Conservation (phyloP, 805 yeast species). For the Candida argentea region DNA sequence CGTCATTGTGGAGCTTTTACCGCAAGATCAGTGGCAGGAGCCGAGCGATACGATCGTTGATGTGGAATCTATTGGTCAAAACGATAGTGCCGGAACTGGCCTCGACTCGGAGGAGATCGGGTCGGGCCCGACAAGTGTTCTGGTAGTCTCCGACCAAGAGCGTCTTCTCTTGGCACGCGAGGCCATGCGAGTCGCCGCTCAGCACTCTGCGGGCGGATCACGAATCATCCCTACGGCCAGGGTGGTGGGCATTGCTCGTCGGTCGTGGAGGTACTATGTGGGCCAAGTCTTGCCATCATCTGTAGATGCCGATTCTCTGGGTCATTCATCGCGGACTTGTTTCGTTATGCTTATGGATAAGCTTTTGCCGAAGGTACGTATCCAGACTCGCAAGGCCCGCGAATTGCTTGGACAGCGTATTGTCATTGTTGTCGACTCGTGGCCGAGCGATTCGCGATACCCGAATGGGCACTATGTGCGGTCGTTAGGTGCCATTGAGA, state of each 20-base stretch:
- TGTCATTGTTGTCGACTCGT: slow-evolving; percentile 84
- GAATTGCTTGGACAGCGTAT: slow-evolving; percentile 84
- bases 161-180: slow-evolving; percentile 66
- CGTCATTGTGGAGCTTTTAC: slow-evolving; percentile 83
- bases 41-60: slow-evolving; percentile 76
- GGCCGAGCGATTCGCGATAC: slow-evolving; percentile 76
- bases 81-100: slow-evolving; percentile 51
- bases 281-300: slow-evolving; percentile 84
- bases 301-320: slow-evolving; percentile 38
- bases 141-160: slow-evolving; percentile 55
- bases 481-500: slow-evolving; percentile 80
- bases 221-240: slow-evolving; percentile 85
- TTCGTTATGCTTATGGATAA: slow-evolving; percentile 85
- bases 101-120: slow-evolving; percentile 25
- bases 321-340: slow-evolving; percentile 66
- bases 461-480: slow-evolving; percentile 96
- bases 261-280: slow-evolving; percentile 95
- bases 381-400: slow-evolving; percentile 76
- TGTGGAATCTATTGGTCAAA: slow-evolving; percentile 52
- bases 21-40: slow-evolving; percentile 77
- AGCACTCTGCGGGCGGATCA: slow-evolving; percentile 27
- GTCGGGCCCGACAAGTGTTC: slow-evolving; percentile 5
- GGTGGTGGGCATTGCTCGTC: slow-evolving; percentile 76
- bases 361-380: slow-evolving; percentile 76
- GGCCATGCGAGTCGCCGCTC: slow-evolving; percentile 50